Evolutionary conservation across 768 basidiomycete species (phyloP), one percentile per base, ranked within the genome.

Genomic region (Termitomyces sp.): DNA sequence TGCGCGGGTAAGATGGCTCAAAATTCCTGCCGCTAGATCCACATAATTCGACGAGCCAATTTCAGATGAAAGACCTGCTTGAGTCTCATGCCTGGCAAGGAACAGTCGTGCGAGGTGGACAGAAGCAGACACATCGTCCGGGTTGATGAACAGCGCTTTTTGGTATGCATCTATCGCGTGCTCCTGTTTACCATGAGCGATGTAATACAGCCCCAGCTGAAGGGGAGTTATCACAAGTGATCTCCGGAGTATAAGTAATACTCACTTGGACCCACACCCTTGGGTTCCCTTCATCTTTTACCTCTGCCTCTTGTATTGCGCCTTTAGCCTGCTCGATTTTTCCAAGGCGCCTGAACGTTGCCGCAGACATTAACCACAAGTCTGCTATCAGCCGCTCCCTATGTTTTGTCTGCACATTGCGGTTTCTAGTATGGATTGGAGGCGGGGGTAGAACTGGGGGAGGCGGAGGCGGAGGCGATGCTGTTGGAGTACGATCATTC

Each of bases 221-320:
- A 11, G 31, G 20, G 15, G 6, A 22, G 8, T 55, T 9, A 59
- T n/a, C 30, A 15, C 15, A 34, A 41, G 33, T 18, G 13, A 48
- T 15, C 7, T 36, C 15, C 4, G 7, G 34, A 31, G 20, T 31
- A 27, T 27, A 57, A 30, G 41, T 45, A 30, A 41, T 33, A 50
- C 47, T 68, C 15, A 96, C 93, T 83, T 98, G 95, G 6, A 96
- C 89, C 95, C 95, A 98, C 16, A 98, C 93, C 30, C 84, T 87
- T 4, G 92, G 85, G 70, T 96, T 95, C 27, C 83, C 81, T 63
- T 92, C 88, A 68, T 96, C 93, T 63, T 84, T 80, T 4, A 89
- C 86, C 69, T 99, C 96, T 0, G 96, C 97, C 72, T 99, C 96
- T 68, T 94, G 93, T 47, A 98, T 94, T 2, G 96, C 88, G 12